Percentiles rank a stretch among this genome's conserved stretches.
Evolutionary conservation across 139 green algal species (phyloP).

Genomic region (Micractinium conductrix): DNA sequence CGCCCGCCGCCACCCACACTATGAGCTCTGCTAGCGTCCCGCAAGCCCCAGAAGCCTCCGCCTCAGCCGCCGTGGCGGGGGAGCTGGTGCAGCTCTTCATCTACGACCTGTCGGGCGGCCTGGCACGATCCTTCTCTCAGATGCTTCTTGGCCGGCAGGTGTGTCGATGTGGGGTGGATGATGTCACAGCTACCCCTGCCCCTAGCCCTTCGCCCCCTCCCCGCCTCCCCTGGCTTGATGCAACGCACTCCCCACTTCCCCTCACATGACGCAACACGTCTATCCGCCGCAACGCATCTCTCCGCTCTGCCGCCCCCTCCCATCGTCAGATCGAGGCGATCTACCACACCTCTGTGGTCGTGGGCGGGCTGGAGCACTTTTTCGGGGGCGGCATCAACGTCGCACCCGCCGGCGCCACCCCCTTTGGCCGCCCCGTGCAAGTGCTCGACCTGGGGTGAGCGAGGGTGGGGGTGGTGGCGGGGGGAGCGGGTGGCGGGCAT

Average conservation of each 20-base stretch:
- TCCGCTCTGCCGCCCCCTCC: too few relatives aligned
- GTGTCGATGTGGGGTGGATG: neutral
- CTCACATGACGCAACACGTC: too few relatives aligned
- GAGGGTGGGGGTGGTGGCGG: neutral
- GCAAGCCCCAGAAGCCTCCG: too few relatives aligned
- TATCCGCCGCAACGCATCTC: too few relatives aligned
- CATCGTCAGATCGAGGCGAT: slow-evolving; percentile 67
- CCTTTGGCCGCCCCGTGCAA: slow-evolving; percentile 61
- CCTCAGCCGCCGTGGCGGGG: slow-evolving; percentile 6
- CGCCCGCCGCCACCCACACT: neutral
- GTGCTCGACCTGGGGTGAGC: slow-evolving; percentile 66
- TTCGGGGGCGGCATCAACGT: slow-evolving; percentile 67
- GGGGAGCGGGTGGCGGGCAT: neutral
- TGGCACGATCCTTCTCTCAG: slow-evolving; percentile 66
- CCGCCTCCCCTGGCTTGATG: too few relatives aligned
- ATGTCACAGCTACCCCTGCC: neutral
- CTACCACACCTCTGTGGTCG: slow-evolving; percentile 73
- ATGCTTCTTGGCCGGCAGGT: slow-evolving; percentile 75
- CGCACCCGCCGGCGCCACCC: slow-evolving; percentile 53
- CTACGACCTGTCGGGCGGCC: slow-evolving; percentile 81
- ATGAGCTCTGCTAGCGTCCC: neutral
- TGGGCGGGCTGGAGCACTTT: slow-evolving; percentile 59
- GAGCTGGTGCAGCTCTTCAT: slow-evolving; percentile 76
- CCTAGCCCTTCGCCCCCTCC: neutral
- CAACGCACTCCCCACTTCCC: too few relatives aligned